Evolutionary conservation across 805 yeast species (phyloP).

Genomic region (Novakomyces olei): DNA sequence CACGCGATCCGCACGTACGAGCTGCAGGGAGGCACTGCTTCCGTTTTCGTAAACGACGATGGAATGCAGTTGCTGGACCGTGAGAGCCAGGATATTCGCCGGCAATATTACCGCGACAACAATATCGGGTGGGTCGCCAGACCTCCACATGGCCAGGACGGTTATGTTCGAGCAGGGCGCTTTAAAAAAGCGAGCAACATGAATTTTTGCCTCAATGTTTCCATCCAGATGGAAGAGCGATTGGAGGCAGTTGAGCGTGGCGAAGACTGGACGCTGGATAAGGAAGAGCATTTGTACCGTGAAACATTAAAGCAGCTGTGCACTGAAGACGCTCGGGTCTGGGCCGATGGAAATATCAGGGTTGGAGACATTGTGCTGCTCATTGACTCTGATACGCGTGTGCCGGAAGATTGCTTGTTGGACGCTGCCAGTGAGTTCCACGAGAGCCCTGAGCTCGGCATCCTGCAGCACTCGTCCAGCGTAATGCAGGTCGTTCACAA

Average conservation of each 20-base stretch:
- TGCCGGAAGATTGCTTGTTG: constrained; percentile 8
- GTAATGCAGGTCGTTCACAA: constrained; percentile 8
- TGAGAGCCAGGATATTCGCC: constrained; percentile 6
- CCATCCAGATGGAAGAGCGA: constrained; percentile 7
- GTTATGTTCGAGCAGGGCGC: constrained; percentile 8
- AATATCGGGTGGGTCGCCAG: constrained; percentile 8
- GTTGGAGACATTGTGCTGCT: constrained; percentile 8
- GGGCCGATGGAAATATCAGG: constrained; percentile 9
- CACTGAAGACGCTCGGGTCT: constrained; percentile 4
- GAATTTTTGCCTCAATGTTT: constrained; percentile 7
- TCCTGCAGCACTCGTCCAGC: constrained; percentile 7
- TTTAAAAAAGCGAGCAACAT: constrained; percentile 9
- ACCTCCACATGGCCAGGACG: constrained; percentile 8
- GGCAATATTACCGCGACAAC: constrained; percentile 7
- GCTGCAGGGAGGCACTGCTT: constrained; percentile 8
- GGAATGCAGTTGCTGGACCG: constrained; percentile 7
- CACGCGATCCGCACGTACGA: constrained; percentile 8
- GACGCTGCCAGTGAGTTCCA: constrained; percentile 9
- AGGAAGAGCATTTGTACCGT: constrained; percentile 6
- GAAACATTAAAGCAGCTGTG: constrained; percentile 4
- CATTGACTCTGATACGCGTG: constrained; percentile 8
- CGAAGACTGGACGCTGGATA: constrained; percentile 7
- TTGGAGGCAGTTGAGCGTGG: constrained; percentile 5
- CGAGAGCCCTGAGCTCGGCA: constrained; percentile 8
- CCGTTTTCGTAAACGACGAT: constrained; percentile 8